Evolutionary conservation across 1,284 basidiomycete genomes (phyloP).

Genomic region (Ceratobasidium sp.): DNA sequence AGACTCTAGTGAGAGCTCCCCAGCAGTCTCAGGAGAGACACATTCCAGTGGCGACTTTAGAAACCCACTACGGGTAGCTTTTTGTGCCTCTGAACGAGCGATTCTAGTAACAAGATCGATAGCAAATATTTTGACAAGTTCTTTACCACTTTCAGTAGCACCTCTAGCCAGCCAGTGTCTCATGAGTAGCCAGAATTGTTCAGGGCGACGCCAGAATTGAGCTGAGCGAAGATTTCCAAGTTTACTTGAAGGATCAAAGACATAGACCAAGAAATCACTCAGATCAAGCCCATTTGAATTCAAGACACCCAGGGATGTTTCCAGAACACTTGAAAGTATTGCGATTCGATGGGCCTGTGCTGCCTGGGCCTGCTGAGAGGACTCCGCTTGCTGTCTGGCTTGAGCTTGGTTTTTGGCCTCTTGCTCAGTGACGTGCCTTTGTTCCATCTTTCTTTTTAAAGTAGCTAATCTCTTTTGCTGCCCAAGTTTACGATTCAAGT

Average conservation of each 20-base stretch:
- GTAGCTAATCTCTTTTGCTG: neutral
- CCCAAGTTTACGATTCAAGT: neutral
- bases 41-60: neutral
- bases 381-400: neutral
- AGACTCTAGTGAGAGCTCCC: neutral
- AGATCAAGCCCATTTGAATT: neutral
- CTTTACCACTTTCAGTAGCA: neutral
- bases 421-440: neutral
- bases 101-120: neutral
- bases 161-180: neutral
- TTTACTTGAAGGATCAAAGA: slow-evolving; percentile 2
- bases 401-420: neutral
- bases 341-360: neutral
- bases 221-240: neutral
- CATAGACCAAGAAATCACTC: neutral
- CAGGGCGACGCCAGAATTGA: slow-evolving; percentile 5
- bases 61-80: neutral
- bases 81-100: neutral
- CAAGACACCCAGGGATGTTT: neutral
- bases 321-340: neutral
- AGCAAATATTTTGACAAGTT: slow-evolving; percentile 13
- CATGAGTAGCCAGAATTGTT: neutral
- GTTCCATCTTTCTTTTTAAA: neutral
- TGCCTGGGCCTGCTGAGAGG: neutral
- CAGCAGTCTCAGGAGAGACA: neutral